Percentiles rank a stretch among this genome's conserved stretches.
These are phyloP conservation scores for Aegilops speltoides DNA, from an alignment of 176 grass and related monocot species.

Conservation along the genomic window DNA sequence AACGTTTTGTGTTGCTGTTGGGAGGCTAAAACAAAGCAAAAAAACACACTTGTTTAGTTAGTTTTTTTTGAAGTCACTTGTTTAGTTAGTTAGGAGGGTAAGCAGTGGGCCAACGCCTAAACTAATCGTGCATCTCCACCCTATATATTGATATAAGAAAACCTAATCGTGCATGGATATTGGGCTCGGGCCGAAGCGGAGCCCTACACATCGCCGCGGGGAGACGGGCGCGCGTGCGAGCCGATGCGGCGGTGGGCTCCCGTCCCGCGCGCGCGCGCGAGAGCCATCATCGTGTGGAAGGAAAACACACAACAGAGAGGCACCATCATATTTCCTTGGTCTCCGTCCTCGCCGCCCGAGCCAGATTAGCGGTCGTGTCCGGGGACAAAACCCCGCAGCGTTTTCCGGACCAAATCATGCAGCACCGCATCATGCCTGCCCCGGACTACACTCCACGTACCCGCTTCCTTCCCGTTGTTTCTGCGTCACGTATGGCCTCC, in stretches of 20 bases:
- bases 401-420: slow-evolving; percentile 59
- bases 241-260: slow-evolving; percentile 7
- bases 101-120: not conserved
- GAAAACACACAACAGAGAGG: too few species aligned
- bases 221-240: slow-evolving; percentile 4
- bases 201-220: slow-evolving; percentile 18
- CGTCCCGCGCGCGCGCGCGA: too few species aligned
- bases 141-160: too few species aligned
- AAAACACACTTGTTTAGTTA: not conserved
- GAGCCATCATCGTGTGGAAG: not conserved
- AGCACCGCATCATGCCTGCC: slow-evolving; percentile 20
- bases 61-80: too few species aligned
- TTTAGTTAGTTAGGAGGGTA: not conserved
- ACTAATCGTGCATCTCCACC: not conserved
- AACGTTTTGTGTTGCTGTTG: not conserved
- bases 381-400: slow-evolving; percentile 33
- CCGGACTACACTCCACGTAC: not conserved
- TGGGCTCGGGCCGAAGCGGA: slow-evolving; percentile 18
- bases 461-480: not conserved
- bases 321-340: not conserved
- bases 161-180: not conserved
- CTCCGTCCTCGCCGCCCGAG: slow-evolving; percentile 12
- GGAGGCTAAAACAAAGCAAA: slow-evolving; percentile 3
- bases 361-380: slow-evolving; percentile 21
- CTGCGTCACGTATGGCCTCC: not conserved